phyloP scores from a whole-genome alignment of 805 yeast genomes.

The Candida peoriensis region DNA sequence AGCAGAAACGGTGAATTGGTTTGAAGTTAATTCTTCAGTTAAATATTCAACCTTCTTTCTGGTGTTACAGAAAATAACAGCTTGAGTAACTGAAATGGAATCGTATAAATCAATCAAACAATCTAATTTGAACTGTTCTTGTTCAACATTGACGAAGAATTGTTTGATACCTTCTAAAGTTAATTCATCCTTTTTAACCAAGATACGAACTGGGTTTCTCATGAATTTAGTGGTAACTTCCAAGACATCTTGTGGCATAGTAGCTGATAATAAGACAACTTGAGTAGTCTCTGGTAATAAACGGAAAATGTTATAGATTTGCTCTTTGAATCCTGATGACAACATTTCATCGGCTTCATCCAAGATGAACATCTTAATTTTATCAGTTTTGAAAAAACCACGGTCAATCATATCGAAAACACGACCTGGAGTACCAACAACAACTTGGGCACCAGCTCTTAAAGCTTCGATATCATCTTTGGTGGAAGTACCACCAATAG shows the following conservation, averaged over 20 bases:
- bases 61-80: conserved; percentile 96
- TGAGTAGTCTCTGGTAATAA: conserved; percentile 86
- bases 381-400: conserved; percentile 73
- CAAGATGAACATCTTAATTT: conserved; percentile 87
- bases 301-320: conserved; percentile 89
- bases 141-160: conserved; percentile 82
- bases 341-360: conserved; percentile 99
- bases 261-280: conserved; percentile 92
- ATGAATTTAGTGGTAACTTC: conserved; percentile 89
- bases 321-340: conserved; percentile 90
- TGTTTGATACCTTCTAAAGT: conserved; percentile 95
- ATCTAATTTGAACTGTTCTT: conserved; percentile 93
- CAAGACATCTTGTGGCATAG: conserved; percentile 89
- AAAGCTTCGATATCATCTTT: conserved; percentile 84
- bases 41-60: conserved; percentile 90
- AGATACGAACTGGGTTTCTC: conserved; percentile 90
- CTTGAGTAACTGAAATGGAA: conserved; percentile 92
- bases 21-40: conserved; percentile 63
- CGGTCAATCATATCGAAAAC: conserved; percentile 94
- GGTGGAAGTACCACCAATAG: conserved; percentile 94
- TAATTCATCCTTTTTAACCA: conserved; percentile 93
- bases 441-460: conserved; percentile 83
- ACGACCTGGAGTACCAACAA: conserved; percentile 98
- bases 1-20: conserved; percentile 86
- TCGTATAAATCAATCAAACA: conserved; percentile 93